Evolutionary conservation across 306 rosid genomes (phyloP).

Genomic region (Cucumis hystrix): DNA sequence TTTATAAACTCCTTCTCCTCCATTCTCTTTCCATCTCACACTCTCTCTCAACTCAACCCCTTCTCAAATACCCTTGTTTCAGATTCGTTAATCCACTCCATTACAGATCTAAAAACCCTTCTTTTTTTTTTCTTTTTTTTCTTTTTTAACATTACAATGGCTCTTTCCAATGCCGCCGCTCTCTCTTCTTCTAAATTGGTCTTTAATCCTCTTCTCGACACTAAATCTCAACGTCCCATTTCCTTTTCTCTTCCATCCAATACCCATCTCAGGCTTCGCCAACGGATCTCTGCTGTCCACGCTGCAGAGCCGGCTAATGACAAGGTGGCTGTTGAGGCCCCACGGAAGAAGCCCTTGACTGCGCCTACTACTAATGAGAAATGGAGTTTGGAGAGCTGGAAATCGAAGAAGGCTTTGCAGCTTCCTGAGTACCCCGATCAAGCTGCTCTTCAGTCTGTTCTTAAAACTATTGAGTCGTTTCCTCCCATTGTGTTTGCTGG

Average conservation of each 20-base stretch:
- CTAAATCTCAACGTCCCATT: slow-evolving; percentile 32
- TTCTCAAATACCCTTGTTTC: not conserved
- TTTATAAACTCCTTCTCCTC: not conserved
- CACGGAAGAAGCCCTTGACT: not conserved
- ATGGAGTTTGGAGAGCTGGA: slow-evolving; percentile 59
- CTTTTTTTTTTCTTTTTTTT: no score
- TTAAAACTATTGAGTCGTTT: slow-evolving; percentile 40
- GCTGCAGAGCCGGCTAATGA: slow-evolving; percentile 30
- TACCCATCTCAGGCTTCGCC: slow-evolving; percentile 11
- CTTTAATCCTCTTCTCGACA: slow-evolving; percentile 13
- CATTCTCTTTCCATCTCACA: not conserved
- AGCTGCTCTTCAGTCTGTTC: slow-evolving; percentile 33
- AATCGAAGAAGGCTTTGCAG: slow-evolving; percentile 40
- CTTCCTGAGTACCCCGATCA: slow-evolving; percentile 59
- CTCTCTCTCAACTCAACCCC: not conserved
- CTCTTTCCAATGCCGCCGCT: slow-evolving; percentile 29
- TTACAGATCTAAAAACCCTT: not conserved
- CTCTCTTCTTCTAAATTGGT: slow-evolving; percentile 34
- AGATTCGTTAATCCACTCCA: not conserved
- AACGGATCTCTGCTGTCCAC: slow-evolving; percentile 44
- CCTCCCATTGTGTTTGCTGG: slow-evolving; percentile 78
- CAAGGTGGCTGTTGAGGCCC: slow-evolving; percentile 8
- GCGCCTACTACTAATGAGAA: slow-evolving; percentile 8
- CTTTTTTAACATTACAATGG: slow-evolving; percentile 6
- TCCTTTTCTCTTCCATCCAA: slow-evolving; percentile 17